A percentile compares a stretch with the other conserved stretches of the same genome.
These are phyloP conservation scores for Xerocomus brunneocitrinus DNA, from an alignment of 768 basidiomycete species.

Conservation along the genomic window DNA sequence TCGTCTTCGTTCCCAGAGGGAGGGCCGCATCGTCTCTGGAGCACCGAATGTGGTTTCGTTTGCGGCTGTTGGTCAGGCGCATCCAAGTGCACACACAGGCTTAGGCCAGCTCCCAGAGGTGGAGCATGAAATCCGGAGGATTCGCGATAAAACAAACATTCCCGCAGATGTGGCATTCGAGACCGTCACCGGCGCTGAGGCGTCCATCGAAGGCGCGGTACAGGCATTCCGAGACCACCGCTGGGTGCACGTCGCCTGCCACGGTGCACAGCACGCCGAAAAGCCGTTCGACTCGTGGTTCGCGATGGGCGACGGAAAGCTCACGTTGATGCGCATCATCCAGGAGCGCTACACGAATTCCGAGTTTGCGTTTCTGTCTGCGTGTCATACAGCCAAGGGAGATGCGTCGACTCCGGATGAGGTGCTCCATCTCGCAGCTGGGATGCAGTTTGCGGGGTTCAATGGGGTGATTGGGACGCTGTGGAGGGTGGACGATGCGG, in stretches of 20 bases:
- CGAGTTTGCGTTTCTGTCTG: neutral
- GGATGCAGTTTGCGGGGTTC: no score
- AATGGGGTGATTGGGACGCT: no score
- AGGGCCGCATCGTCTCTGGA: neutral
- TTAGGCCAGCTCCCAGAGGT: neutral
- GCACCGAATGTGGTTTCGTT: neutral
- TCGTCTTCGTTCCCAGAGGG: neutral
- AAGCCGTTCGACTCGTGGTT: neutral
- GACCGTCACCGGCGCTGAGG: neutral
- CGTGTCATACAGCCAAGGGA: neutral
- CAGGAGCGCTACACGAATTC: neutral
- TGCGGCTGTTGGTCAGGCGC: neutral
- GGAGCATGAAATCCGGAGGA: neutral
- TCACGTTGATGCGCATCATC: neutral
- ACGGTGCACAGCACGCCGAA: neutral
- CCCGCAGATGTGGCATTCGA: neutral
- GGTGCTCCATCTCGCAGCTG: no score
- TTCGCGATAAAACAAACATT: neutral
- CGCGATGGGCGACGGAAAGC: neutral
- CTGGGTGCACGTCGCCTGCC: neutral
- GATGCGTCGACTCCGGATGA: no score
- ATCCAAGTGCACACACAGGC: neutral
- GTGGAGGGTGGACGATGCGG: no score
- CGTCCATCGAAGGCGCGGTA: neutral
- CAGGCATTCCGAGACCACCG: neutral